Evolutionary conservation across 2,329 filamentous ascomycete genomes (phyloP), one percentile per base, ranked within the genome.

Genomic region (Fusarium sp.): DNA sequence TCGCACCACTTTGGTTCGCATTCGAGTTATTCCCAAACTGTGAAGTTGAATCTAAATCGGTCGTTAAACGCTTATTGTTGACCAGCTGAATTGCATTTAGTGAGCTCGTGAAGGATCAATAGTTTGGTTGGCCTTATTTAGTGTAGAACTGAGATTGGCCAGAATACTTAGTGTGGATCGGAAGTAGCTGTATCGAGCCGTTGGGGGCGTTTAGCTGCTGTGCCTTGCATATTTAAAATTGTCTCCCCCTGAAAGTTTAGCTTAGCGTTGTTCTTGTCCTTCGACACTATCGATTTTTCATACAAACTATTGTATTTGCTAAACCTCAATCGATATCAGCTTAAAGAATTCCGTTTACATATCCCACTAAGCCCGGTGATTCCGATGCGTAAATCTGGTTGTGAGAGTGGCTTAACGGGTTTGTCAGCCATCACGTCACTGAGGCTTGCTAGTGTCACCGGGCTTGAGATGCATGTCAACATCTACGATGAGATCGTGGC

Each of bases 31-130:
- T 7, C 49, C 49, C 7, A 28, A 37, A 25, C 10, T 52, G 49
- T 52, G 13, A 16, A 23, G 11, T 5, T 4, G 8, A 32, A 13
- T 60, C 44, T 32, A 13, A 40, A 32, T 32, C 21, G 25, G 25
- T 25, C 16, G 2, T 47, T 10, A 23, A 19, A 8, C 16, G 25
- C 23, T 35, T 11, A 21, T 32, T 62, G 2, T 15, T 46, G 4
- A 3, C 33, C 9, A 61, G 56, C 60, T 53, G 57, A 53, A 60
- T 21, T 21, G 16, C 5, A 8, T 32, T 53, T 60, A 28, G 23
- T 30, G 28, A 37, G 16, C 42, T 49, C 28, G n/a, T 19, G 54
- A 30, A 61, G 56, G 60, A 64, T 61, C 60, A 21, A 64, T 64
- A 64, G 10, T 28, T n/a, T 11, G 9, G 23, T 25, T 5, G 18